Evolutionary conservation across 306 rosid genomes (phyloP).

Genomic region (Cyclanthera cordifolia): DNA sequence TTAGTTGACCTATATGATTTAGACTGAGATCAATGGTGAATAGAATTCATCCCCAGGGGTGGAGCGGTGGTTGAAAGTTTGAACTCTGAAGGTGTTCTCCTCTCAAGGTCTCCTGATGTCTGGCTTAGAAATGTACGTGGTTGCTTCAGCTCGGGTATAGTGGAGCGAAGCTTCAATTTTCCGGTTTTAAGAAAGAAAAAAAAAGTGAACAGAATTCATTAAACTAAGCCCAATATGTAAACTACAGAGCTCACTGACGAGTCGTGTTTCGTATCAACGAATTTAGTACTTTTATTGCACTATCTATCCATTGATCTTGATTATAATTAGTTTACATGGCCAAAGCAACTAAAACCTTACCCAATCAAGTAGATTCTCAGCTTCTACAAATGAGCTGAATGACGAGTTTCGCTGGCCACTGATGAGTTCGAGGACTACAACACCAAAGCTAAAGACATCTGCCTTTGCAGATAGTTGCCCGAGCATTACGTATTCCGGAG

Average conservation of each 20-base stretch:
- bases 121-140: too few species aligned
- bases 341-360: conserved; percentile 21
- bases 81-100: too few species aligned
- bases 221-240: neutral
- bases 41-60: too few species aligned
- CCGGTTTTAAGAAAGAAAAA: too few species aligned
- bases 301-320: neutral
- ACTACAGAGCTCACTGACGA: neutral
- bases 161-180: too few species aligned
- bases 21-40: neutral
- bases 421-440: conserved; percentile 68
- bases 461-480: conserved; percentile 68
- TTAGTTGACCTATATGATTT: neutral
- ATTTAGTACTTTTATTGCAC: neutral
- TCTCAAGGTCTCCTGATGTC: too few species aligned
- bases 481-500: conserved; percentile 84
- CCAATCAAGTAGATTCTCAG: conserved; percentile 40
- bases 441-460: conserved; percentile 87
- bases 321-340: neutral
- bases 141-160: too few species aligned
- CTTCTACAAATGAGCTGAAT: conserved; percentile 16
- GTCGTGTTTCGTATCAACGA: neutral
- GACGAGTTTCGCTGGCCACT: conserved; percentile 54
- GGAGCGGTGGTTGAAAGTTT: too few species aligned
- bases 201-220: neutral